Evolutionary conservation across 169 alveolate genomes (phyloP).

Genomic region (Perkinsus olseni): DNA sequence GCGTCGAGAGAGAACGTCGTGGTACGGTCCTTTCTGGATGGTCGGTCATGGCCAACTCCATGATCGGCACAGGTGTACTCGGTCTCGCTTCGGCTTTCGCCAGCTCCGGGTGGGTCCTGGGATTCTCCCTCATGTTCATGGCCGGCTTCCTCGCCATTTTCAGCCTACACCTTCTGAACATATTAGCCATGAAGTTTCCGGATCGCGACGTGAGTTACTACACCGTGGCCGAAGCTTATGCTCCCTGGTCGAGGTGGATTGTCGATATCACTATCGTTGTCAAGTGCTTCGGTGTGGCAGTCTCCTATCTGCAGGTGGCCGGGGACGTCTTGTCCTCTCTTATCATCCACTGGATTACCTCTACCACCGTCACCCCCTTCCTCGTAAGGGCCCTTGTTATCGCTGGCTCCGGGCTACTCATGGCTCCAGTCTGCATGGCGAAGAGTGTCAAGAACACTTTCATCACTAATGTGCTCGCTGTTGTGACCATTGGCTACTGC

Average conservation of each 20-base stretch:
- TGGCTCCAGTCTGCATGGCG: neutral
- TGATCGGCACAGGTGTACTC: neutral
- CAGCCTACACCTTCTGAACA: neutral
- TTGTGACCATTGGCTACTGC: neutral
- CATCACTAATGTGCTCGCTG: neutral
- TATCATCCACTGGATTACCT: neutral
- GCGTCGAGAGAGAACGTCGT: neutral
- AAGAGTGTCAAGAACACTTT: neutral
- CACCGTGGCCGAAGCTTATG: neutral
- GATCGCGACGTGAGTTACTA: neutral
- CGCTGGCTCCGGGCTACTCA: neutral
- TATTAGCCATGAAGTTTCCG: neutral
- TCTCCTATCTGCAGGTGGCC: neutral
- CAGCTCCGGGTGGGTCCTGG: neutral
- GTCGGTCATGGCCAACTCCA: neutral
- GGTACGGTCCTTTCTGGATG: neutral
- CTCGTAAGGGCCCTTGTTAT: neutral
- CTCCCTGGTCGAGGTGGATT: neutral
- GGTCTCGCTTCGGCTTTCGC: neutral
- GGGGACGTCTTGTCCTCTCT: neutral
- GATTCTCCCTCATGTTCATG: neutral
- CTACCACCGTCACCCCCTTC: neutral
- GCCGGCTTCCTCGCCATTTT: neutral
- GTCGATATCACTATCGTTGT: neutral
- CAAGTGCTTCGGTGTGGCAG: neutral